Evolutionary conservation across 129 eudicot species (phyloP).

Genomic region (Escallonia rubra): DNA sequence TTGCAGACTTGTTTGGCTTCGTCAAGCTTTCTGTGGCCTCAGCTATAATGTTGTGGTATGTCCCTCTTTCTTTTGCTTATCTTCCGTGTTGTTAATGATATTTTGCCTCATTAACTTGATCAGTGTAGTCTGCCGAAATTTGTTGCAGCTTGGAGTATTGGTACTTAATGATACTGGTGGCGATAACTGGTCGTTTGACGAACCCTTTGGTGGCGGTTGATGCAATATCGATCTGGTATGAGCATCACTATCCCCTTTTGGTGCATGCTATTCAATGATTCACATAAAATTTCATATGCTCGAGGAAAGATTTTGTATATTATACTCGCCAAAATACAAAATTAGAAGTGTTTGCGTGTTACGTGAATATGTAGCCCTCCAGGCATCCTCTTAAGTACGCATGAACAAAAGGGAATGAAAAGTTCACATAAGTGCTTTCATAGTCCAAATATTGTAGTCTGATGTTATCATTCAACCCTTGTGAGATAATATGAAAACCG

Average conservation of each 20-base stretch:
- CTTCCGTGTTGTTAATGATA: no score
- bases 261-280: conserved; percentile 8
- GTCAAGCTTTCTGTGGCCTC: conserved; percentile 52
- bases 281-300: no score
- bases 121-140: not conserved
- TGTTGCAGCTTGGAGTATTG: conserved; percentile 50
- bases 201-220: conserved; percentile 47
- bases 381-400: no score
- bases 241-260: not conserved
- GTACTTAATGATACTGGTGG: conserved; percentile 44
- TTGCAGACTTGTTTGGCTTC: conserved; percentile 41
- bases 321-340: no score
- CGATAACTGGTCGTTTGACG: conserved; percentile 35
- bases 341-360: no score
- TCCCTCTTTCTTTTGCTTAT: not conserved
- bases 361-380: no score
- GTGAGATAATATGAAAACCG: no score
- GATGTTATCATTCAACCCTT: no score
- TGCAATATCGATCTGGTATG: conserved; percentile 50
- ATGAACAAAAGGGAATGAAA: no score
- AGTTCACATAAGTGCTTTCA: no score
- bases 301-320: no score
- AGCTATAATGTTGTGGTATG: conserved; percentile 52
- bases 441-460: no score
- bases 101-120: not conserved